A percentile compares a stretch with the other conserved stretches of the same genome.
Evolutionary conservation across 805 yeast genomes (phyloP).

Genomic region (Candida montana): DNA sequence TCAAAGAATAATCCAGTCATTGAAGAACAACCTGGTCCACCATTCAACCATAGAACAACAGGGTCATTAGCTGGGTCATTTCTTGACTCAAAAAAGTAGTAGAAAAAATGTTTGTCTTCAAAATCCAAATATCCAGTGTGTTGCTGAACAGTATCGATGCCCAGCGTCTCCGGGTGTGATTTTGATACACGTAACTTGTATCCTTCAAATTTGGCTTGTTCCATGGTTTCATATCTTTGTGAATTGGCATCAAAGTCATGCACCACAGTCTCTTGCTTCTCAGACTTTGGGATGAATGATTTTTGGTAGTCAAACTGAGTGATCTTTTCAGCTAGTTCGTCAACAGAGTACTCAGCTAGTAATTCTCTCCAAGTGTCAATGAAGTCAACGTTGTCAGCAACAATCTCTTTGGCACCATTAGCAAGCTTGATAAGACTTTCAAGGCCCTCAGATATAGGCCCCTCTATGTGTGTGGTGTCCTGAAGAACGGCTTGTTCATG

Average conservation of each 20-base stretch:
- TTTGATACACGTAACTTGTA: constrained; percentile 16
- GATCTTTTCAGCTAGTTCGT: constrained; percentile 10
- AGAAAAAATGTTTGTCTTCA: constrained; percentile 69
- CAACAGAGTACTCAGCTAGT: constrained; percentile 27
- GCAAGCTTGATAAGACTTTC: constrained; percentile 1
- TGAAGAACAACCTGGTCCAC: constrained; percentile 94
- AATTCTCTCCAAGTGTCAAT: constrained; percentile 27
- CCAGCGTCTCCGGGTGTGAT: constrained; percentile 44
- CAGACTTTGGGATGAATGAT: constrained; percentile 14
- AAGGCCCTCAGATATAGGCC: background rate
- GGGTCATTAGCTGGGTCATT: constrained; percentile 86
- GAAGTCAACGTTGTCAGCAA: constrained; percentile 11
- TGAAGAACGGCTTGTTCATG: background rate
- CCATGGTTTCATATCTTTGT: background rate
- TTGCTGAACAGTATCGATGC: constrained; percentile 76
- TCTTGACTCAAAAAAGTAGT: constrained; percentile 83
- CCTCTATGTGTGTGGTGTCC: too few relatives aligned
- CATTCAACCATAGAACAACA: constrained; percentile 82
- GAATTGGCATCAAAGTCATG: background rate
- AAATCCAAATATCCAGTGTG: constrained; percentile 81
- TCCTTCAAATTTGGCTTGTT: constrained; percentile 8
- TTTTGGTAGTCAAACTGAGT: constrained; percentile 7
- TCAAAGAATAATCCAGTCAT: constrained; percentile 84
- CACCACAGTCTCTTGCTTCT: constrained; percentile 10
- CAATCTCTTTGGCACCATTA: constrained; percentile 3